These are phyloP conservation scores for Aspergillus funiculosus DNA, from an alignment of 495 filamentous ascomycete species.

Conservation along the genomic window DNA sequence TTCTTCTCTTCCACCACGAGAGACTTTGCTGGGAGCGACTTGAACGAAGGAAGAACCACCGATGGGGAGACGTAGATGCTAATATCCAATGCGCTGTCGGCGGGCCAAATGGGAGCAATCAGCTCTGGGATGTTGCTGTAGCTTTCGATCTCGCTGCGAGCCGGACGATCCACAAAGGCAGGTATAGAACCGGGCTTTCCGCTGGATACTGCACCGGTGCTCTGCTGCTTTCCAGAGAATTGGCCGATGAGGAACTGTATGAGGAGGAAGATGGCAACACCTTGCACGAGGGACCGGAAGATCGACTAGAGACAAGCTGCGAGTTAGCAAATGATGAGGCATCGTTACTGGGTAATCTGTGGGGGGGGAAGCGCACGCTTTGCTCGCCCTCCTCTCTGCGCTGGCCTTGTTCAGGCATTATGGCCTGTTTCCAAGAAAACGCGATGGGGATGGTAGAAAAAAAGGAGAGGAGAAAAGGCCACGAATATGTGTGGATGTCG, in stretches of 20 bases:
- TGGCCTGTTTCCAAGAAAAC: slow-evolving; percentile 17
- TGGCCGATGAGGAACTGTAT: slow-evolving; percentile 58
- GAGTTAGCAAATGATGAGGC: slow-evolving; percentile 17
- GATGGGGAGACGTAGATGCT: slow-evolving; percentile 76
- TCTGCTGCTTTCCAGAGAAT: slow-evolving; percentile 49
- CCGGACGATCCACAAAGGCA: slow-evolving; percentile 58
- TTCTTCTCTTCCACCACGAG: slow-evolving; percentile 73
- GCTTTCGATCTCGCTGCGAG: slow-evolving; percentile 51
- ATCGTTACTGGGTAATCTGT: background rate
- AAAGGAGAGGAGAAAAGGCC: slow-evolving; percentile 26
- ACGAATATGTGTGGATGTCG: slow-evolving; percentile 13
- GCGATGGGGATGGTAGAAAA: slow-evolving; percentile 12
- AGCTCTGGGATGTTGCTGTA: slow-evolving; percentile 70
- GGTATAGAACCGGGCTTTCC: slow-evolving; percentile 53
- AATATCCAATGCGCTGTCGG: slow-evolving; percentile 73
- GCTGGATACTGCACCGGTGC: slow-evolving; percentile 33
- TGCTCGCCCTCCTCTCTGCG: slow-evolving; percentile 35
- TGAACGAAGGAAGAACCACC: slow-evolving; percentile 60
- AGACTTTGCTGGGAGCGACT: slow-evolving; percentile 45
- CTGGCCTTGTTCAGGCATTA: slow-evolving; percentile 42
- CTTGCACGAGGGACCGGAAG: slow-evolving; percentile 55
- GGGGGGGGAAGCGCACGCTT: slow-evolving; percentile 31
- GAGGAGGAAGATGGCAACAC: slow-evolving; percentile 62
- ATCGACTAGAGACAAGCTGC: slow-evolving; percentile 37
- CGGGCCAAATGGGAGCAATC: slow-evolving; percentile 83